Evolutionary conservation across 2,329 filamentous ascomycete genomes (phyloP), one percentile per base, ranked within the genome.

Genomic region (Zasmidium angulare): DNA sequence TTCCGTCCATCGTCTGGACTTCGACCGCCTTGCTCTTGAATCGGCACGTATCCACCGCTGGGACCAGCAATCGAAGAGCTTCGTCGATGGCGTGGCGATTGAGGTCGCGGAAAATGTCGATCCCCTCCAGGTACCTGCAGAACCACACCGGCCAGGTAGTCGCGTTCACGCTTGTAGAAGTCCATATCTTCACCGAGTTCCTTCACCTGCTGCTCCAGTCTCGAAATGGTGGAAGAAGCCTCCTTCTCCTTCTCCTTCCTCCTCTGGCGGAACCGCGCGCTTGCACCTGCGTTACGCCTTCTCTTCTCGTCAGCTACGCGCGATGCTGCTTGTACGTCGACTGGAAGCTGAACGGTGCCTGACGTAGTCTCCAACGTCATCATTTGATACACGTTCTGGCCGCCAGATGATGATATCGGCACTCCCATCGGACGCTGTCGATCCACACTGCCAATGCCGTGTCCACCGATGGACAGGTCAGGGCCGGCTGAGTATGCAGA

Each of bases 241-340:
- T 91, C 88, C 67, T 84, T 85, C 72, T 93, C 90, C 72, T 89
- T 88, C 69, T 92, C 90, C 76, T 96, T 96, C 70, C 91, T 87
- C 60, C 92, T 84, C 70, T 87, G 86, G 56, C 91, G 84, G 65
- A 96, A 95, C 60, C 91, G 84, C 50, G 90, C 90, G 58, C 91
- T 96, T 4, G 91, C 91, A 50, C 89, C 89, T 46, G 91, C 91
- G 70, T 96, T 96, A 53, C 91, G 85, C 73, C 89, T 88, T 57
- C 91, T 83, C 76, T 95, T 96, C 74, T 96, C 90, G 69, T 95
- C 90, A 43, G 90, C 89, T 68, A 90, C 86, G 66, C 87, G 88
- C 12, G 91, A 96, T 12, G 89, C 91, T 68, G 91, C 89, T 66
- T 91, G 89, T 47, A 90, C 86, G 71, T 96, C 91, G 10, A 93